Evolutionary conservation across 768 basidiomycete genomes (phyloP).

Genomic region (Agrocybe pediades): DNA sequence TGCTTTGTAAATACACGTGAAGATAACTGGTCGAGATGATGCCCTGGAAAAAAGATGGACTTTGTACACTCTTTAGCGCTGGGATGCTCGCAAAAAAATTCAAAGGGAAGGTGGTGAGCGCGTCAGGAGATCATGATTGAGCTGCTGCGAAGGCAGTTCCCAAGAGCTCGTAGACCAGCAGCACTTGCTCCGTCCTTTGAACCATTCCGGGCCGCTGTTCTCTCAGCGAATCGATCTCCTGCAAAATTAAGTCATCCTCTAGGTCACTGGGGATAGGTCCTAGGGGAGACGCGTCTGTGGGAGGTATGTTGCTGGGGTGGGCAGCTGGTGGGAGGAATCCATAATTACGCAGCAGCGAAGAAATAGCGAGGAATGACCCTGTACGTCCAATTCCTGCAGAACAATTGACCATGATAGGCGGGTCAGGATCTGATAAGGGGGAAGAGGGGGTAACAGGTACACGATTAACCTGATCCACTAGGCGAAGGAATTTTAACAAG

Average conservation of each 20-base stretch:
- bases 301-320: constrained; percentile 28
- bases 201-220: constrained; percentile 88
- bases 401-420: constrained; percentile 82
- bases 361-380: constrained; percentile 81
- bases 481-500: constrained; percentile 59
- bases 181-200: constrained; percentile 65
- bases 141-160: constrained; percentile 20
- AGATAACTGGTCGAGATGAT: not conserved
- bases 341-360: constrained; percentile 71
- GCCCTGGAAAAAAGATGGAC: too few species aligned
- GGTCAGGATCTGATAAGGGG: constrained; percentile 49
- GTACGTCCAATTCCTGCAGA: constrained; percentile 89
- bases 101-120: not conserved
- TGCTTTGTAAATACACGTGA: not conserved
- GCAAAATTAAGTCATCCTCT: constrained; percentile 57
- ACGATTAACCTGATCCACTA: constrained; percentile 67
- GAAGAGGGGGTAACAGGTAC: constrained; percentile 14
- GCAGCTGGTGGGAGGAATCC: constrained; percentile 44
- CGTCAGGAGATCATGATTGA: not conserved
- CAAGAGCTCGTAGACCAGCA: constrained; percentile 66
- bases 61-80: too few species aligned
- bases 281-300: constrained; percentile 52
- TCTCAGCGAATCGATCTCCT: constrained; percentile 76
- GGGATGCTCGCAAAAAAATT: not conserved
- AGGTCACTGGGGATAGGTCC: constrained; percentile 54